phyloP scores from a whole-genome alignment of 2,329 filamentous ascomycete genomes.

The Teratosphaeria viscida region DNA sequence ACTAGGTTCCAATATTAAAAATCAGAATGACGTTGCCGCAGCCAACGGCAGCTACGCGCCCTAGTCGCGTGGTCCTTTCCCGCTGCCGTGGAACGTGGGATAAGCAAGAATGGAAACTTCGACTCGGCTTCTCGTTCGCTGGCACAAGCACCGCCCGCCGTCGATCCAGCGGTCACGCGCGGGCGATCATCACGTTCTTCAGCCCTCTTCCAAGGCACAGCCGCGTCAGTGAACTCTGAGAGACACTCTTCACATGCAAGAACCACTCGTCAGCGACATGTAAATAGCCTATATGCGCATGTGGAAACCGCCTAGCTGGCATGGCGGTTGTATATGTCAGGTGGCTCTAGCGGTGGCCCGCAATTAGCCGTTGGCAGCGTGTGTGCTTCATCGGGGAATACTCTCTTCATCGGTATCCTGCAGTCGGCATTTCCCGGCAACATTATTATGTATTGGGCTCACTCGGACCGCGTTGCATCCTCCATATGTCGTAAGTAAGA shows the following conservation, averaged over 20 bases:
- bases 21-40: background rate
- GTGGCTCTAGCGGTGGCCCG: background rate
- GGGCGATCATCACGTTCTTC: background rate
- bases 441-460: background rate
- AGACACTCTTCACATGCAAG: too few species aligned
- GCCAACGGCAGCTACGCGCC: background rate
- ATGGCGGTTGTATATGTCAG: too few species aligned
- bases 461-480: background rate
- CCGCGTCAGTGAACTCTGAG: too few species aligned
- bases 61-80: background rate
- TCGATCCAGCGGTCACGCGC: background rate
- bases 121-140: background rate
- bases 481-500: background rate
- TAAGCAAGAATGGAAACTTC: background rate
- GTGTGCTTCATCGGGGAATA: background rate
- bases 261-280: too few species aligned
- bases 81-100: background rate
- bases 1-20: background rate
- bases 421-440: background rate
- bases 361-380: background rate
- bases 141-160: background rate
- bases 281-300: too few species aligned
- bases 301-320: too few species aligned
- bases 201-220: background rate
- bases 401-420: background rate